Percentiles rank a stretch among this genome's conserved stretches.
Conservation (phyloP, 2,329 filamentous ascomycete species). For the Sclerotinia sclerotiorum region DNA sequence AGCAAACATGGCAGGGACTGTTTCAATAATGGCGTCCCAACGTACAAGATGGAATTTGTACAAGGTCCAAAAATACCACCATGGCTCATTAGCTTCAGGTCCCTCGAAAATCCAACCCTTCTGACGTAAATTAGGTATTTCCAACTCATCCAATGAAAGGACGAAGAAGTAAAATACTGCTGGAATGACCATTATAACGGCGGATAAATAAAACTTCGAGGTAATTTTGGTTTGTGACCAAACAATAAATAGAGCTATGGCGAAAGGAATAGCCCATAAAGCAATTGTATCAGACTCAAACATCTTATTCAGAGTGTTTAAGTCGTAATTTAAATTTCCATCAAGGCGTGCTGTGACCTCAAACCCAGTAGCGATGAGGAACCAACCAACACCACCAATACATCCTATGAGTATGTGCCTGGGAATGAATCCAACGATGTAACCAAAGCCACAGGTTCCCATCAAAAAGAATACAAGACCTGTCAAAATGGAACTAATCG, state of each 20-base stretch:
- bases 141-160: slow-evolving; percentile 64
- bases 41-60: slow-evolving; percentile 83
- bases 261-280: slow-evolving; percentile 80
- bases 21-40: slow-evolving; percentile 79
- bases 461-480: slow-evolving; percentile 90
- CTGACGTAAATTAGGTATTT: slow-evolving; percentile 65
- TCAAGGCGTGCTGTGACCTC: slow-evolving; percentile 90
- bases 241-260: slow-evolving; percentile 73
- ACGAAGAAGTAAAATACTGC: slow-evolving; percentile 77
- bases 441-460: slow-evolving; percentile 82
- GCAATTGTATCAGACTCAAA: slow-evolving; percentile 70
- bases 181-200: slow-evolving; percentile 80
- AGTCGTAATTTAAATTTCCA: slow-evolving; percentile 78
- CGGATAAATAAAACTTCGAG: slow-evolving; percentile 81
- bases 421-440: slow-evolving; percentile 94
- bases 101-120: slow-evolving; percentile 90
- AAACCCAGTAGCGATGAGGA: slow-evolving; percentile 85
- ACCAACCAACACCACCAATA: slow-evolving; percentile 96
- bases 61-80: slow-evolving; percentile 96
- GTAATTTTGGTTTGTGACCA: slow-evolving; percentile 72
- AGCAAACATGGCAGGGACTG: slow-evolving; percentile 91
- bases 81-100: slow-evolving; percentile 81
- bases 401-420: slow-evolving; percentile 95
- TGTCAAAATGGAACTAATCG: slow-evolving; percentile 85
- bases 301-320: slow-evolving; percentile 73